Percentiles rank a stretch among this genome's conserved stretches.
Conservation (phyloP, 352 stramenopile genomes). For the Pythium biforme region DNA sequence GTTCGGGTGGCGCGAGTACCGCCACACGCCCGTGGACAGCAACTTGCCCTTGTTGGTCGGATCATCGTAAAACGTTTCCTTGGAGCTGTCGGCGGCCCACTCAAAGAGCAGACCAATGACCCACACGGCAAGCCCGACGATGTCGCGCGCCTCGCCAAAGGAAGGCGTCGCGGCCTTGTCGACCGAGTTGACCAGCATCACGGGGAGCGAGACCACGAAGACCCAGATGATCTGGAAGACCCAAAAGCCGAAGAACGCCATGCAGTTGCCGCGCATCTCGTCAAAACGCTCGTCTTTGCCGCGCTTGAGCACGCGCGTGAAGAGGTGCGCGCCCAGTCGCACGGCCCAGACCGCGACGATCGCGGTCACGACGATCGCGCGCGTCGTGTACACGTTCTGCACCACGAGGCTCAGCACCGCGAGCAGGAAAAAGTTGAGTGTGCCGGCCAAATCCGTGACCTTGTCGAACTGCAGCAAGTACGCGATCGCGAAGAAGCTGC, state of each 20-base stretch:
- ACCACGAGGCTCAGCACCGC: slow-evolving; percentile 48
- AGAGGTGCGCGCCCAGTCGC: slow-evolving; percentile 63
- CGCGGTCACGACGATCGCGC: slow-evolving; percentile 45
- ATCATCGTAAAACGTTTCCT: slow-evolving; percentile 55
- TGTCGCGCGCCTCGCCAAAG: slow-evolving; percentile 41
- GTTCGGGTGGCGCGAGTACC: slow-evolving; percentile 90
- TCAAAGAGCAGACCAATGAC: slow-evolving; percentile 53
- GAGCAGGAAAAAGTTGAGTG: slow-evolving; percentile 60
- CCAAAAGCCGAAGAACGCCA: slow-evolving; percentile 75
- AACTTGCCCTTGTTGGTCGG: slow-evolving; percentile 51
- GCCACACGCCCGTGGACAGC: slow-evolving; percentile 71
- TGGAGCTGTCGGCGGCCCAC: slow-evolving; percentile 56
- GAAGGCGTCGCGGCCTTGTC: slow-evolving; percentile 20
- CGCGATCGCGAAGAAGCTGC: slow-evolving; percentile 57
- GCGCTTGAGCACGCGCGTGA: slow-evolving; percentile 62
- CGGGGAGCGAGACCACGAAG: slow-evolving; percentile 67
- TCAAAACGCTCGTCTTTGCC: slow-evolving; percentile 79
- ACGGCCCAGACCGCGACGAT: slow-evolving; percentile 57
- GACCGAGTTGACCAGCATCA: slow-evolving; percentile 61
- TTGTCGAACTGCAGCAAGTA: slow-evolving; percentile 68
- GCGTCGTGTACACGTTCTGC: slow-evolving; percentile 43
- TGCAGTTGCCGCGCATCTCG: slow-evolving; percentile 61
- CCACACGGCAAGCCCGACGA: slow-evolving; percentile 57
- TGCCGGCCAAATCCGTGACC: slow-evolving; percentile 59
- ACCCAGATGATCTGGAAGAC: slow-evolving; percentile 84